Percentiles rank a stretch among this genome's conserved stretches.
Conservation (phyloP, 352 stramenopile species). For the Phytophthora hybrid region DNA sequence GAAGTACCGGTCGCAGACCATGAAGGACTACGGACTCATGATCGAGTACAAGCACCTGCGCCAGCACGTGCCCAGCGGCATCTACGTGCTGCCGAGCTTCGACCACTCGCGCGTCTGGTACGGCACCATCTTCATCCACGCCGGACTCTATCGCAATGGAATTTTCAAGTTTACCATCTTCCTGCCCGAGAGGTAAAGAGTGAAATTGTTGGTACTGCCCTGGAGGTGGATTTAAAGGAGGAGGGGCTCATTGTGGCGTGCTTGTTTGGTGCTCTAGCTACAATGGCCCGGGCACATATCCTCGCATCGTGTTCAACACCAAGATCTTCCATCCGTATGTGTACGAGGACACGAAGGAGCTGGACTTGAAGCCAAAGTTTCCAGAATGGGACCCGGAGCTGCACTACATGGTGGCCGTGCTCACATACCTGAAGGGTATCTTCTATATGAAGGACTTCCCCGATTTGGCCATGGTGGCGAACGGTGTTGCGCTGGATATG, state of each 20-base stretch:
- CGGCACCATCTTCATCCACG: conserved; percentile 96
- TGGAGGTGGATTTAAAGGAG: too few relatives aligned
- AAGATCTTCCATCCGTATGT: conserved; percentile 96
- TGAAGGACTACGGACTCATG: conserved; percentile 96
- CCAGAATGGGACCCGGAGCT: conserved; percentile 93
- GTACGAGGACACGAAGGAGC: conserved; percentile 82
- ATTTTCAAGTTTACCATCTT: conserved; percentile 98
- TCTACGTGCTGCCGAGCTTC: conserved; percentile 96
- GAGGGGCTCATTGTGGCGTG: too few relatives aligned
- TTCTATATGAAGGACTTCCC: conserved; percentile 98
- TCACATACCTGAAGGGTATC: conserved; percentile 98
- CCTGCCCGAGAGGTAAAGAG: conserved; percentile 66
- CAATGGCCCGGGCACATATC: conserved; percentile 94
- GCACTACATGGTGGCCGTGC: conserved; percentile 96
- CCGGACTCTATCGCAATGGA: conserved; percentile 94
- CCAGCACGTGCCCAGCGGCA: conserved; percentile 93
- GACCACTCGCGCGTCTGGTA: conserved; percentile 94
- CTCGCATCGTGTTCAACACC: conserved; percentile 93
- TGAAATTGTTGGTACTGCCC: too few relatives aligned
- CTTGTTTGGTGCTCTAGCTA: conserved; percentile 69
- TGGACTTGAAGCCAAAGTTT: conserved; percentile 93
- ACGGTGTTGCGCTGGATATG: conserved; percentile 88
- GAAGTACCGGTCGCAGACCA: conserved; percentile 86
- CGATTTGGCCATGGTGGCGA: conserved; percentile 64
- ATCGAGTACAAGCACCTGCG: conserved; percentile 98